These are phyloP conservation scores for Byssochlamys sp. DNA, from an alignment of 2,329 filamentous ascomycete species.

Conservation along the genomic window DNA sequence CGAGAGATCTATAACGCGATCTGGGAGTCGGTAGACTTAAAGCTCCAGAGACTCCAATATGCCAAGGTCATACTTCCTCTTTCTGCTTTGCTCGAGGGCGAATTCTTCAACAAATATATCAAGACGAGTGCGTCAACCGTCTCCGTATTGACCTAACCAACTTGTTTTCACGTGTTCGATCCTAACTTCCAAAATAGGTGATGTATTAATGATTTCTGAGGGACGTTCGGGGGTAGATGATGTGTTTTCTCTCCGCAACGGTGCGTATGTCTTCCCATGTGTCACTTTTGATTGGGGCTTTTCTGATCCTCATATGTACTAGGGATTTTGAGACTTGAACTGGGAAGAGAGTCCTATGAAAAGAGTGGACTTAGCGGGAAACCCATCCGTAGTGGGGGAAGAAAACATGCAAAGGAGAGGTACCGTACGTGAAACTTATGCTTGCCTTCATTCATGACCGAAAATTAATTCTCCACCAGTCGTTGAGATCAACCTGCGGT, in stretches of 20 bases:
- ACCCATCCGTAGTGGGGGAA: conserved; percentile 48
- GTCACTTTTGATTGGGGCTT: background rate
- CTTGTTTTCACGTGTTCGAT: background rate
- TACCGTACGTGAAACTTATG: conserved; percentile 51
- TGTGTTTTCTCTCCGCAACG: conserved; percentile 60
- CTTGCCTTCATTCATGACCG: conserved; percentile 7
- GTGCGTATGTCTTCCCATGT: conserved; percentile 32
- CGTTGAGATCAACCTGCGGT: conserved; percentile 65
- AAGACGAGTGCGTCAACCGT: conserved; percentile 53
- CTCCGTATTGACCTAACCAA: background rate
- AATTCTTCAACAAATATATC: conserved; percentile 76
- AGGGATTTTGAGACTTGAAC: conserved; percentile 65
- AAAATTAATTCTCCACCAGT: conserved; percentile 38
- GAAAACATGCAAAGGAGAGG: conserved; percentile 58
- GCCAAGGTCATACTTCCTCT: conserved; percentile 63
- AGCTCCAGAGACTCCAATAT: conserved; percentile 43
- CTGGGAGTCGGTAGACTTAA: conserved; percentile 42
- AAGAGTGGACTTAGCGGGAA: conserved; percentile 69
- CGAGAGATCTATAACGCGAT: conserved; percentile 50
- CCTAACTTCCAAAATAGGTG: conserved; percentile 43
- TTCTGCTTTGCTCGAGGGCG: conserved; percentile 58
- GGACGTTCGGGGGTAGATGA: conserved; percentile 62
- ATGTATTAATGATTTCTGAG: conserved; percentile 74
- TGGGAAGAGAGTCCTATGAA: conserved; percentile 76
- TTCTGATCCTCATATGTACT: background rate